phyloP scores from a whole-genome alignment of 805 yeast genomes.

The Kurtzmaniella fragi region DNA sequence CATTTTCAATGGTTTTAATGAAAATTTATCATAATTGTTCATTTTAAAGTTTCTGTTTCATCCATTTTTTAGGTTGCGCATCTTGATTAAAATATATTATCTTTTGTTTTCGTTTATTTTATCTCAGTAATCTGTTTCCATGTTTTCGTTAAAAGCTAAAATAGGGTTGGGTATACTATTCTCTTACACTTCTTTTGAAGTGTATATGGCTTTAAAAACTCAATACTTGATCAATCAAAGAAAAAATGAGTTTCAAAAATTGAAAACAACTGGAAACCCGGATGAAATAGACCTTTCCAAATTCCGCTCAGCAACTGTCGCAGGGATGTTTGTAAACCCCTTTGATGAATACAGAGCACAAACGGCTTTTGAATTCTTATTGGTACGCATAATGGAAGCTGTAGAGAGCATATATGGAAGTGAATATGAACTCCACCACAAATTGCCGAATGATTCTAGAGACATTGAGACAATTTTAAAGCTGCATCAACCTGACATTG shows the following conservation, averaged over 20 bases:
- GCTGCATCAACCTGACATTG: slow-evolving; percentile 50
- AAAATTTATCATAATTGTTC: no score
- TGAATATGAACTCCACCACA: slow-evolving; percentile 30
- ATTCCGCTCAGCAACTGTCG: slow-evolving; percentile 39
- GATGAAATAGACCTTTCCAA: slow-evolving; percentile 12
- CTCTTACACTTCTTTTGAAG: slow-evolving; percentile 62
- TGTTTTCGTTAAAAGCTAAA: slow-evolving; percentile 27
- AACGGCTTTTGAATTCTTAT: slow-evolving; percentile 78
- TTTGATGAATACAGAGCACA: slow-evolving; percentile 87
- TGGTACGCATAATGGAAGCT: slow-evolving; percentile 67
- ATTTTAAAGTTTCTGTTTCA: no score
- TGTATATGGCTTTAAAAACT: slow-evolving; percentile 53
- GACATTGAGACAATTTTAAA: slow-evolving; percentile 58
- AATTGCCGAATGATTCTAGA: slow-evolving; percentile 37
- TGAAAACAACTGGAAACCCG: slow-evolving; percentile 10
- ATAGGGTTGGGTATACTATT: slow-evolving; percentile 39
- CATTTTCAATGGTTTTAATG: no score
- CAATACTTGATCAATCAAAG: slow-evolving; percentile 48
- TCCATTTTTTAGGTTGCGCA: no score
- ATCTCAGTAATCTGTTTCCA: no score
- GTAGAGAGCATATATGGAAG: slow-evolving; percentile 49
- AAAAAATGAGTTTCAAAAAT: slow-evolving; percentile 20
- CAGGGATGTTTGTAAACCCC: slow-evolving; percentile 86
- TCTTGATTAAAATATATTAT: no score
- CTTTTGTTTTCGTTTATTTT: no score